Evolutionary conservation across 768 basidiomycete species (phyloP), one percentile per base, ranked within the genome.

Genomic region (Lactifluus hygrophoroides): DNA sequence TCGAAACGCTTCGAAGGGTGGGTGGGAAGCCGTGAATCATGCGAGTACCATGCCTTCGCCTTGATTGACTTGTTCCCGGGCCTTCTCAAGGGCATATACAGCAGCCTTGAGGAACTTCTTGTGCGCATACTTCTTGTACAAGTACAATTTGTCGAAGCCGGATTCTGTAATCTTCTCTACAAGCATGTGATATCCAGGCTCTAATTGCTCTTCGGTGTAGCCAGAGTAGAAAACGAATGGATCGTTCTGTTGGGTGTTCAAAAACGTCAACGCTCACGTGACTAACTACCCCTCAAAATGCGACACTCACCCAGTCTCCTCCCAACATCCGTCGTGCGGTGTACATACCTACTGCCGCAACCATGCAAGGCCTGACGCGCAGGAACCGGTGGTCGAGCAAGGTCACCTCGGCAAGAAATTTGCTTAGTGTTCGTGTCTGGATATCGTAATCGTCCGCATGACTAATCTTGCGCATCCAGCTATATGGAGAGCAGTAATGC

Each of bases 391-490:
- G 73, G 69, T 99, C 96, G 57, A 98, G 75, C 51, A 98, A 77
- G 16, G 94, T 96, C 51, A 95, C 90, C 72, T 99, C 96, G 62
- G 92, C 93, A 69, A 98, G 74, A 78, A 97, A 98, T 74, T 99
- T 99, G 80, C 92, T 88, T 48, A 99, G 76, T 27, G 96, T 99
- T 61, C 96, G 79, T 14, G 96, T 99, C 70, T 97, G 95, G 68
- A 98, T 86, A 69, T 98, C 93, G 71, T 98, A 99, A 71, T 95
- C 90, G 74, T 99, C 96, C 35, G 96, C 95, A 72, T 94, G 96
- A 80, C 91, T 94, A 70, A 99, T 98, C 67, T 86, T 88, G 59
- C 96, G 84, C 80, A 98, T 94, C 95, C 96, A 98, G 70, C 90
- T 93, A 76, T 98, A 98, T 3, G 96, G 96, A 51, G 94, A 96